Percentiles rank a stretch among this genome's conserved stretches.
These are phyloP conservation scores for Clonostachys rhizophaga DNA, from an alignment of 2,329 filamentous ascomycete species.

Conservation along the genomic window DNA sequence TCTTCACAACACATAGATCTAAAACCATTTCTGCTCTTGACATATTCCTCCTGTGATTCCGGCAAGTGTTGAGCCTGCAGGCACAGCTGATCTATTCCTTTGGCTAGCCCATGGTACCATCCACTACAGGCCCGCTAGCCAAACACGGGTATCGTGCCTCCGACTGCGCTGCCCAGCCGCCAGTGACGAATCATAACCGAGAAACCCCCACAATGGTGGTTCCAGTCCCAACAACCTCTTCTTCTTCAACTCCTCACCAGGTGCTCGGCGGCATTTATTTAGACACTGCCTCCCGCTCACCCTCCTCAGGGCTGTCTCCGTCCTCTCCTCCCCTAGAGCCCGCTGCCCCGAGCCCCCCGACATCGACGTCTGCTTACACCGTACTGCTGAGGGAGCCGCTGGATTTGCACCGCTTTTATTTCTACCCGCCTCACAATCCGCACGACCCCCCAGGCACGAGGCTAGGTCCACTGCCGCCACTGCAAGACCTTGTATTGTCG, in stretches of 20 bases:
- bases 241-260: not conserved
- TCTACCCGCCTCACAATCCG: not conserved
- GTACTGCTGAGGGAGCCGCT: too few species aligned
- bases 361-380: too few species aligned
- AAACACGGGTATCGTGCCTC: not conserved
- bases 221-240: constrained; percentile 5
- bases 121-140: not conserved
- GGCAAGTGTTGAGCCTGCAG: not conserved
- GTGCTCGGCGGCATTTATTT: not conserved
- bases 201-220: constrained; percentile 3
- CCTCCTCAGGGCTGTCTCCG: not conserved
- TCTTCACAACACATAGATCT: constrained; percentile 9
- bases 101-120: not conserved
- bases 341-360: not conserved
- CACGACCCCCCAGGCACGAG: too few species aligned
- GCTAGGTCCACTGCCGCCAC: constrained; percentile 16
- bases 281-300: not conserved
- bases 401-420: constrained; percentile 1
- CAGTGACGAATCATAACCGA: not conserved
- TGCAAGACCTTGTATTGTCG: constrained; percentile 15
- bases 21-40: not conserved
- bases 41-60: not conserved
- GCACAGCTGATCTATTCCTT: not conserved
- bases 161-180: constrained; percentile 15
- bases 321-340: constrained; percentile 2